Evolutionary conservation across 2,329 filamentous ascomycete genomes (phyloP), one percentile per base, ranked within the genome.

Genomic region (Alternaria sp.): DNA sequence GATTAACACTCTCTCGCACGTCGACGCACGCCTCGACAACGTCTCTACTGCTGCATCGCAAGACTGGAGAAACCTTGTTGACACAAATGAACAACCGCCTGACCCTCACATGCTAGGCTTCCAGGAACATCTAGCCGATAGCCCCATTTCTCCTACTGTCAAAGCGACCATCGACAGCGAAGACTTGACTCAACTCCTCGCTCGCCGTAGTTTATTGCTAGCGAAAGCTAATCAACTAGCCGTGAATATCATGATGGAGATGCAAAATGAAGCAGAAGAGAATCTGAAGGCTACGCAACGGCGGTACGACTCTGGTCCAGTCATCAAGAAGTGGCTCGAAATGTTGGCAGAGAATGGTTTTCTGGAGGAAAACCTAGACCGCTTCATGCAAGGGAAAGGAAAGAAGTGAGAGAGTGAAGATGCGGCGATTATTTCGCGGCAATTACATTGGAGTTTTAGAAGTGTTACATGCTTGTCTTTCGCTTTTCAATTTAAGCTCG

Each of bases 241-340:
- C 5, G 43, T 50, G 1, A 54, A 56, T 16, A 86, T 87, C 57
- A 75, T 81, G 16, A 79, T 81, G n/a, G 87, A 89, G 69, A 67
- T 82, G 34, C 74, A 77, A 6, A 67, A 68, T 14, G 78, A 84
- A 40, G 79, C 79, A 2, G 82, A 83, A 12, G 85, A 87, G 59
- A 81, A 85, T 22, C 78, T 82, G 46, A 83, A 85, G 48, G 86
- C 88, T 4, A 79, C 80, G 22, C 84, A 84, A 28, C 81, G 88
- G 3, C 85, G 86, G 69, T 85, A 87, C 70, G 91, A 96, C 71
- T 92, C 91, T 71, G 89, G 87, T 0, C 87, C 88, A 1, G 86
- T 88, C 0, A 83, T 94, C 22, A 87, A 91, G 68, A 82, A 79
- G 38, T 94, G 92, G 89, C 78, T 94, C 45, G 85, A 85, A 65